These are phyloP conservation scores for Penicillium sp. DNA, from an alignment of 2,329 filamentous ascomycete species.

Conservation along the genomic window DNA sequence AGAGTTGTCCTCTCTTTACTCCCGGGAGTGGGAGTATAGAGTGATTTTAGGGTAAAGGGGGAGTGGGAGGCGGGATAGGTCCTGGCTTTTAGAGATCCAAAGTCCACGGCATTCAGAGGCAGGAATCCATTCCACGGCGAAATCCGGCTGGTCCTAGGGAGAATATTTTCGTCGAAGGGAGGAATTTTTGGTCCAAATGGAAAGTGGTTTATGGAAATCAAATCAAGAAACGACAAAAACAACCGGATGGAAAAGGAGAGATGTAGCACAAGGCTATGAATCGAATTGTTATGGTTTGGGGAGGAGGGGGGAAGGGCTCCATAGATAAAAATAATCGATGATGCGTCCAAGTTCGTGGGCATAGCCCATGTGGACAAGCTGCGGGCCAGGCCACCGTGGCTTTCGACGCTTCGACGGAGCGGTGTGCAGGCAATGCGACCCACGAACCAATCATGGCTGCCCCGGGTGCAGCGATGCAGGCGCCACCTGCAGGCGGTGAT, in stretches of 20 bases:
- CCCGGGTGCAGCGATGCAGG: constrained; percentile 9
- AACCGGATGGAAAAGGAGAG: constrained; percentile 20
- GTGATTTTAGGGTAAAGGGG: neutral
- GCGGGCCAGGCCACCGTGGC: constrained; percentile 11
- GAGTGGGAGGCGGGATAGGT: neutral
- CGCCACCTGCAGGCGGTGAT: constrained; percentile 22
- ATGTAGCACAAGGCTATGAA: constrained; percentile 5
- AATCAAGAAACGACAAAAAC: constrained; percentile 5
- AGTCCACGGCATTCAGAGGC: constrained; percentile 16
- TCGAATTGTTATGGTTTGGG: constrained; percentile 8
- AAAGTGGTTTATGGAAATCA: constrained; percentile 35
- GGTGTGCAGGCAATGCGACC: constrained; percentile 14
- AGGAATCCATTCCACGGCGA: constrained; percentile 21
- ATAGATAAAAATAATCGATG: constrained; percentile 25
- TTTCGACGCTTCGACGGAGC: constrained; percentile 7
- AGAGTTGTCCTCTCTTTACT: neutral
- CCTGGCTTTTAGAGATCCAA: constrained; percentile 9
- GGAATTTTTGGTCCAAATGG: constrained; percentile 34
- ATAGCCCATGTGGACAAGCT: constrained; percentile 13
- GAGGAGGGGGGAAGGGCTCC: constrained; percentile 3
- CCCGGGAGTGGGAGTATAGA: constrained; percentile 2
- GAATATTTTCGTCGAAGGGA: constrained; percentile 39
- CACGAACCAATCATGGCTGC: constrained; percentile 9
- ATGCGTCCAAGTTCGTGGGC: constrained; percentile 19
- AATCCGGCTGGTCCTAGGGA: constrained; percentile 7